Evolutionary conservation across 495 filamentous ascomycete genomes (phyloP), one percentile per base, ranked within the genome.

Genomic region (Neurospora sublineolata): DNA sequence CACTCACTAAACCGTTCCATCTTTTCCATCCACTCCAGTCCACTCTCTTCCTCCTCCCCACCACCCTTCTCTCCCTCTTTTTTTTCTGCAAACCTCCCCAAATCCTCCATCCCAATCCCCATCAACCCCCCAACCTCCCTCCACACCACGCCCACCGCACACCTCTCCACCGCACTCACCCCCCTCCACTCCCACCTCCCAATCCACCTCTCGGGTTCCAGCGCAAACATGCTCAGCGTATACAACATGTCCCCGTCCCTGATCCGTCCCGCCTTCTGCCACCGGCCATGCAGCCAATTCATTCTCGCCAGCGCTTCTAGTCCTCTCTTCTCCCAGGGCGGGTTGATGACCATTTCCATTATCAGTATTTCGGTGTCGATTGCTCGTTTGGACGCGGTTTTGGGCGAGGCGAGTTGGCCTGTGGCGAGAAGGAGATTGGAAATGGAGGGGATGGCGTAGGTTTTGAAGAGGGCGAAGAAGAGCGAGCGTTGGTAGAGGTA

Each of bases 371-470:
- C 79, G 0, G 89, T 92, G 75, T 91, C 89, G 5, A 83, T 82
- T 73, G 87, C 89, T 23, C 89, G 85, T 76, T 89, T 90, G 0
- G 84, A 80, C 0, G 86, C 84, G 3, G 81, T 86, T 9, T 78
- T 78, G 0, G 77, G 72, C 36, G 78, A 80, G 23, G 84, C 83
- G 36, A 92, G 84, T 70, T 90, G 84, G 52, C 78, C 82, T 0
- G 89, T 91, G 37, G 82, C 80, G 0, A 82, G 82, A 9, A 91
- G 82, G 0, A 89, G 78, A 36, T 4, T 36, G 20, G 72, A 73
- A 0, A 90, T 90, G 18, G 85, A 81, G 0, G 89, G 88, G 68
- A 91, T 89, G 14, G 88, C 88, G 75, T 90, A 91, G 20, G 89
- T 90, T 74, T 84, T 83, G 76, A 90, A 90, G 0, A 91, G 79